Conservation (phyloP, 2,329 filamentous ascomycete genomes). For the Fusarium tupiense region DNA sequence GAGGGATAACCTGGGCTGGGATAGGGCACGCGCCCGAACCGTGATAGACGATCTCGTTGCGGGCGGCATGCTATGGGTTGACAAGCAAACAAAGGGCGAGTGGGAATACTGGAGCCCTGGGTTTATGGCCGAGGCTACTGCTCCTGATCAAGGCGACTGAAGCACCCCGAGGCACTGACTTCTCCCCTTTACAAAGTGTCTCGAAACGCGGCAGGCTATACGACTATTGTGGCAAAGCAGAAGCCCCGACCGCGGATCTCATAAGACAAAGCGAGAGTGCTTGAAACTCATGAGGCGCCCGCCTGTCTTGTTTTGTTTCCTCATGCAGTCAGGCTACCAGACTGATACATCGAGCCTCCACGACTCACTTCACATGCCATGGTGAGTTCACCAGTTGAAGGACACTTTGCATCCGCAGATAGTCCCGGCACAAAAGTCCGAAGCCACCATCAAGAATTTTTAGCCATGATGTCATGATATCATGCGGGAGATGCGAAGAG, state of each 20-base stretch:
- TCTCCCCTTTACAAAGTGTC: background rate
- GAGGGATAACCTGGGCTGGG: constrained; percentile 86
- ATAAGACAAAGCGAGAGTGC: background rate
- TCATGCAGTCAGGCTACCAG: background rate
- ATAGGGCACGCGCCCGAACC: constrained; percentile 83
- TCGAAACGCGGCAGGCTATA: background rate
- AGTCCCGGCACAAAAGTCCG: background rate
- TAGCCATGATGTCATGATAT: background rate
- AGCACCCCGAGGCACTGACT: background rate
- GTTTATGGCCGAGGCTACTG: constrained; percentile 66
- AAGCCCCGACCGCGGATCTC: background rate
- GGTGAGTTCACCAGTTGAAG: too few species aligned
- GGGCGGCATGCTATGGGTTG: constrained; percentile 93
- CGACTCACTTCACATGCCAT: background rate
- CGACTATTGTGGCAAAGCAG: background rate
- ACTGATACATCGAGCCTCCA: background rate
- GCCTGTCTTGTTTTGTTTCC: background rate
- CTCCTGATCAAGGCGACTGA: constrained; percentile 30
- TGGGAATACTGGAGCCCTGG: constrained; percentile 94
- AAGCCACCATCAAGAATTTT: background rate
- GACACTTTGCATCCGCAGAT: background rate
- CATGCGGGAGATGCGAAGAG: background rate
- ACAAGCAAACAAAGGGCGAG: constrained; percentile 79
- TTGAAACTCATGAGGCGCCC: background rate
- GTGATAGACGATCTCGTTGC: constrained; percentile 90